These are phyloP conservation scores for Phytophthora colocasiae DNA, from an alignment of 352 stramenopile genomes.

Conservation along the genomic window DNA sequence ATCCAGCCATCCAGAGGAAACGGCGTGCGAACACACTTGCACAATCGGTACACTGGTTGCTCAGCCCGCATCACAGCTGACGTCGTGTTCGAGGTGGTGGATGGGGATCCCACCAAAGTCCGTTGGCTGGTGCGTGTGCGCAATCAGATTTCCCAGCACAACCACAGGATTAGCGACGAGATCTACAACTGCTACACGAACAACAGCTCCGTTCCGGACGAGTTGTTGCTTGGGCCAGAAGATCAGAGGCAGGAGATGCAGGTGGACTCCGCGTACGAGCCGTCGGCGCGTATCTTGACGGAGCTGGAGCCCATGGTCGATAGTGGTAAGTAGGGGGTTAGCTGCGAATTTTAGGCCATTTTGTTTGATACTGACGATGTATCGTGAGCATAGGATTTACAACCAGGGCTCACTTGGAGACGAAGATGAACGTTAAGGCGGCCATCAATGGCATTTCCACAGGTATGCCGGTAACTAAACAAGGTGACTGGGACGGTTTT, in stretches of 20 bases:
- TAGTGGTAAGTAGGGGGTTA: constrained; percentile 17
- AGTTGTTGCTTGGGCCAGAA: constrained; percentile 56
- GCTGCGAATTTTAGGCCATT: not conserved
- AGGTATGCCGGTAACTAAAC: not conserved
- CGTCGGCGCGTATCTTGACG: constrained; percentile 30
- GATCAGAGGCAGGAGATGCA: constrained; percentile 33
- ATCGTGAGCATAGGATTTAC: constrained; percentile 16
- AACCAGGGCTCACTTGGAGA: constrained; percentile 16
- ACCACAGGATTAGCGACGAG: constrained; percentile 79
- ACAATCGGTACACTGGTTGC: constrained; percentile 84
- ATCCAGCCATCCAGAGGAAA: constrained; percentile 78
- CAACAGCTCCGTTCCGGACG: constrained; percentile 81
- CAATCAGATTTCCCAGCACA: constrained; percentile 84
- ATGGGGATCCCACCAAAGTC: constrained; percentile 47
- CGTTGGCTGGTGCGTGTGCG: constrained; percentile 78
- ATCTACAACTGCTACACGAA: constrained; percentile 84
- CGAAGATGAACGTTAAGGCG: constrained; percentile 28
- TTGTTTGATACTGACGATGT: too few relatives aligned
- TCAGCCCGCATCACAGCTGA: constrained; percentile 76
- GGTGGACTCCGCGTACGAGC: constrained; percentile 36
- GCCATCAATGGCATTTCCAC: constrained; percentile 10
- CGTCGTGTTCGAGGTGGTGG: constrained; percentile 66
- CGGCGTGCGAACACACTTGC: constrained; percentile 75
- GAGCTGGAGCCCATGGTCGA: constrained; percentile 38
- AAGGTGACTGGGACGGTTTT: not conserved